Conservation (phyloP, 2,329 filamentous ascomycete genomes). For the Colletotrichum cereale region DNA sequence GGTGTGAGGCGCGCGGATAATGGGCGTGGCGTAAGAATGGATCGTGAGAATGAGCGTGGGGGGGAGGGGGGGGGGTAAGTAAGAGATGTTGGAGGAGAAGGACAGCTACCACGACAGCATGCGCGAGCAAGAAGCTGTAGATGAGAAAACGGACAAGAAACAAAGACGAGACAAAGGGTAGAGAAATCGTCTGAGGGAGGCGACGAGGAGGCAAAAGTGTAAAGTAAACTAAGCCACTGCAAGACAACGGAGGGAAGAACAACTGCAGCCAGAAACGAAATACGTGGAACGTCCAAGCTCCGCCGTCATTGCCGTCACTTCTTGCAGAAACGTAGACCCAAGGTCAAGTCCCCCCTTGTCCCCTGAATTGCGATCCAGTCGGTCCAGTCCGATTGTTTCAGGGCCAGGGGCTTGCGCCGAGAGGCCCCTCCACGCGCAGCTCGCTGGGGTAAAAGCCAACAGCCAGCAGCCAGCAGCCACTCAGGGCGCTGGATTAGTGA, state of each 20-base stretch:
- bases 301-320: conserved; percentile 11
- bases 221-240: background rate
- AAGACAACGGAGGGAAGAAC: conserved; percentile 21
- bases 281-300: conserved; percentile 36
- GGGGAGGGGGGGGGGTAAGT: background rate
- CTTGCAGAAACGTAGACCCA: conserved; percentile 28
- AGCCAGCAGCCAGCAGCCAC: background rate
- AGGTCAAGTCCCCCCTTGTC: conserved; percentile 2
- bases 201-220: background rate
- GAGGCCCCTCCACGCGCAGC: background rate
- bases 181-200: conserved; percentile 12
- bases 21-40: background rate
- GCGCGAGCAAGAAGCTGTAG: background rate
- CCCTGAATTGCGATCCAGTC: conserved; percentile 27
- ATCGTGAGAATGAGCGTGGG: conserved; percentile 2
- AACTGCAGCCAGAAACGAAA: conserved; percentile 10
- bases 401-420: conserved; percentile 33
- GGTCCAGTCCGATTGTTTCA: conserved; percentile 41
- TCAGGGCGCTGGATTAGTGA: background rate
- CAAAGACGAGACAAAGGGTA: background rate
- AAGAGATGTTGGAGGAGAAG: conserved; percentile 3
- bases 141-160: background rate
- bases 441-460: background rate
- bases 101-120: conserved; percentile 6
- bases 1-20: background rate